These are phyloP conservation scores for Phylloporus scabripes DNA, from an alignment of 768 basidiomycete genomes.

Conservation along the genomic window DNA sequence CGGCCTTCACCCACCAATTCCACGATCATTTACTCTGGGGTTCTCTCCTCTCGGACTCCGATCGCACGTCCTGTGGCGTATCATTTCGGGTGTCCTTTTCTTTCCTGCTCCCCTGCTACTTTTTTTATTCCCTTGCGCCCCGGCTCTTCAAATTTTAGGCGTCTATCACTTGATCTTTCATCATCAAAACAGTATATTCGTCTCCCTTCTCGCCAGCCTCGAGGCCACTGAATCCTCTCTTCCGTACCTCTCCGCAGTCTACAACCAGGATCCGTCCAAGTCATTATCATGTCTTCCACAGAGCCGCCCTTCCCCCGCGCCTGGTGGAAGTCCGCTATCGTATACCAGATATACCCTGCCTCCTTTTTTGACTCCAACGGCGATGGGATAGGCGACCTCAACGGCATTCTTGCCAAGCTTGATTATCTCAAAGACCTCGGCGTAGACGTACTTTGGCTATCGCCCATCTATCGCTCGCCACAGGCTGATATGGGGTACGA, in stretches of 20 bases:
- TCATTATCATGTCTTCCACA: conserved; percentile 5
- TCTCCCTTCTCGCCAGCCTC: conserved; percentile 11
- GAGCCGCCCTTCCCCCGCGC: conserved; percentile 23
- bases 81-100: not conserved
- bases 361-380: conserved; percentile 71
- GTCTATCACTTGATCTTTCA: conserved; percentile 13
- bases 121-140: not conserved
- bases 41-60: not conserved
- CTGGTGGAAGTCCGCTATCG: conserved; percentile 56
- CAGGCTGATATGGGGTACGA: conserved; percentile 72
- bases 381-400: conserved; percentile 65
- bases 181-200: conserved; percentile 6
- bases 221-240: conserved; percentile 8
- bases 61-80: not conserved
- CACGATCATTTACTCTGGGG: not conserved
- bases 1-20: conserved; percentile 8
- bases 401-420: conserved; percentile 57
- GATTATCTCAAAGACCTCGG: conserved; percentile 67
- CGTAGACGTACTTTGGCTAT: conserved; percentile 62
- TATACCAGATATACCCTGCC: conserved; percentile 69
- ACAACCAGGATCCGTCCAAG: not conserved
- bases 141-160: not conserved
- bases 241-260: conserved; percentile 13
- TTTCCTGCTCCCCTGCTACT: not conserved
- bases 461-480: conserved; percentile 57